Percentiles rank a stretch among this genome's conserved stretches.
These are phyloP conservation scores for Claviceps sp. DNA, from an alignment of 2,329 filamentous ascomycete genomes.

Conservation along the genomic window DNA sequence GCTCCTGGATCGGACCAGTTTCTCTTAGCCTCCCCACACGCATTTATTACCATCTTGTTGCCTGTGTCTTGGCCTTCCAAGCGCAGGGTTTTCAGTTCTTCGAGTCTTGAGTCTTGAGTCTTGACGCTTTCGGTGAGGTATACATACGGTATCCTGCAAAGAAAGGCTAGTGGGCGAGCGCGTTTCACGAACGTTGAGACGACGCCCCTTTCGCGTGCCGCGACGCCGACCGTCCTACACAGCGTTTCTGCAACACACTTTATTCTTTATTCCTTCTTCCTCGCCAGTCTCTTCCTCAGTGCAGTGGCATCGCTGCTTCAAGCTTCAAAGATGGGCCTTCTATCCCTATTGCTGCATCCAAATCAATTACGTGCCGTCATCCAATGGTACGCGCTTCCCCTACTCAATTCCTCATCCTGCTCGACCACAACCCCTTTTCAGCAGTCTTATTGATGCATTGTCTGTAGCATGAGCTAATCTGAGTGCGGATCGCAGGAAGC, in stretches of 20 bases:
- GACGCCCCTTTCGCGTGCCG: background rate
- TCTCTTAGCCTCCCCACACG: background rate
- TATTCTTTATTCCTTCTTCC: background rate
- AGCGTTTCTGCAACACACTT: background rate
- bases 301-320: background rate
- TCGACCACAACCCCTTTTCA: background rate
- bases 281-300: background rate
- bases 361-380: slow-evolving; percentile 68
- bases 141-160: background rate
- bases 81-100: background rate
- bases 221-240: background rate
- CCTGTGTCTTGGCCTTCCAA: background rate
- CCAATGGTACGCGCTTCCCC: slow-evolving; percentile 55
- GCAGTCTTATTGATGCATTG: background rate
- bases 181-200: background rate
- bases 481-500: slow-evolving; percentile 49
- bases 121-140: background rate
- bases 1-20: too few species aligned
- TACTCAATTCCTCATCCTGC: background rate
- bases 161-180: background rate
- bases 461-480: background rate
- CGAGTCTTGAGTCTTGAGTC: background rate
- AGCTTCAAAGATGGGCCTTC: slow-evolving; percentile 41
- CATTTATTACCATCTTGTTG: background rate
- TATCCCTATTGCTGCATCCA: slow-evolving; percentile 66